Base-by-base conservation (phyloP, 306 rosid genomes). In the Cyclanthera cordifolia region DNA sequence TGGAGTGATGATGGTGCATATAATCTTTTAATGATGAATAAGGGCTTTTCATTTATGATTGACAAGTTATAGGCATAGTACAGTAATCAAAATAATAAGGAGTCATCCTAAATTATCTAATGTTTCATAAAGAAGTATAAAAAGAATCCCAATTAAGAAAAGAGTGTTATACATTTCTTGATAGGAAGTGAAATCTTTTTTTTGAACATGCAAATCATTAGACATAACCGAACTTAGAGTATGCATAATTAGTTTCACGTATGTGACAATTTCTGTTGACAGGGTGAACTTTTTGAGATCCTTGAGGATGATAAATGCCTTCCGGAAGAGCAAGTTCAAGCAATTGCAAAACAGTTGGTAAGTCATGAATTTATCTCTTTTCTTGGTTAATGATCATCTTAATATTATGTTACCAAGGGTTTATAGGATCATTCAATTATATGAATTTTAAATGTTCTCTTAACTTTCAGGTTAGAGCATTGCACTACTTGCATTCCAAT, bases 291-390 rank as follows among this genome's bases (percentile, higher is more conserved):
- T 34, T 93, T 93, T 87, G 99, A 90, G 84, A 86, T 93, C 88
- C 99, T 93, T 21, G 99, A 93, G 88, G 96, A 93, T 81, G 99
- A 93, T 65, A 93, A 87, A 77, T 82, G 85, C 86, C 98, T 93
- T 82, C 99, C 96, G 4, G 99, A 93, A 84, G 95, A 87, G 78
- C 96, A 89, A 87, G 96, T 93, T 75, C 99, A 87, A 78, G 99
- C 95, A 72, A 93, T 93, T 77, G 95, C 99, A 75, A 93, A 93
- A 83, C 96, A 93, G 81, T 81, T 93, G 95, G 99, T 93, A 87
- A 59, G 69, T 69, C 25, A 57, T 23, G 10, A 68, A 72, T 65
- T 60, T 57, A 65, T 32, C 53, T 37, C 20, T 56, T 63, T 19
- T 55, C 37, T 55, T 17, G 49, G 60, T 52, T 2, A 23, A 59